phyloP scores from a whole-genome alignment of 1,284 basidiomycete genomes.

The Quambalaria eucalypti region DNA sequence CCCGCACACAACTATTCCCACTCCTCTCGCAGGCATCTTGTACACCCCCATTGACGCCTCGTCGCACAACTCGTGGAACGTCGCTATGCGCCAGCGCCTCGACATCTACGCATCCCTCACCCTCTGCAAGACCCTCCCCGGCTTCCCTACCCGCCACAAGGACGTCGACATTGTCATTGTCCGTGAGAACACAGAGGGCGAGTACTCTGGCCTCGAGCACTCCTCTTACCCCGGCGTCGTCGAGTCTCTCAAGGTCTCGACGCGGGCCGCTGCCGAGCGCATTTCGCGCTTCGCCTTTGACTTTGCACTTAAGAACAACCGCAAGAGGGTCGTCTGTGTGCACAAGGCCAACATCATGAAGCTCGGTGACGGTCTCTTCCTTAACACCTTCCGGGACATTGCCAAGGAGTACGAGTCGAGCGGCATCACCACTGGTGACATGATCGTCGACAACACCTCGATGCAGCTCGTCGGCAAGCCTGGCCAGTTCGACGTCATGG shows the following conservation, averaged over 20 bases:
- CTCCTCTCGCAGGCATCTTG: conserved; percentile 17
- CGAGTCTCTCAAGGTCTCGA: conserved; percentile 95
- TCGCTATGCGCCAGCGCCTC: conserved; percentile 97
- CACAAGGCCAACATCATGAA: conserved; percentile 99
- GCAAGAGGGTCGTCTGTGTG: conserved; percentile 99
- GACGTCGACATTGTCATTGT: conserved; percentile 99
- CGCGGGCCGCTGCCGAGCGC: conserved; percentile 87
- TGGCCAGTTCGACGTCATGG: conserved; percentile 96
- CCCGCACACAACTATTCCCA: neutral
- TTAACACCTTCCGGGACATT: conserved; percentile 92
- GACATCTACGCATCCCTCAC: conserved; percentile 99
- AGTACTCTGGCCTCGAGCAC: conserved; percentile 98
- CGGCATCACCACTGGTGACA: neutral
- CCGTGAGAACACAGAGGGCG: conserved; percentile 99
- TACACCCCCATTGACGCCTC: conserved; percentile 77
- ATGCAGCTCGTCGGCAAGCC: conserved; percentile 97
- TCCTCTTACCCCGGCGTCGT: conserved; percentile 91
- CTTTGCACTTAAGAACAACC: conserved; percentile 95
- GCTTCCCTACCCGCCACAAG: conserved; percentile 87
- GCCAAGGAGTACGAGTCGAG: conserved; percentile 72
- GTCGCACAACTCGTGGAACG: conserved; percentile 99
- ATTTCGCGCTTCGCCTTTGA: conserved; percentile 97
- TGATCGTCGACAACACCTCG: conserved; percentile 54
- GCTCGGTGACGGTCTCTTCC: conserved; percentile 96
- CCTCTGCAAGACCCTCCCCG: conserved; percentile 95